Evolutionary conservation across 495 filamentous ascomycete genomes (phyloP), one percentile per base, ranked within the genome.

Genomic region (Tuber aestivum): DNA sequence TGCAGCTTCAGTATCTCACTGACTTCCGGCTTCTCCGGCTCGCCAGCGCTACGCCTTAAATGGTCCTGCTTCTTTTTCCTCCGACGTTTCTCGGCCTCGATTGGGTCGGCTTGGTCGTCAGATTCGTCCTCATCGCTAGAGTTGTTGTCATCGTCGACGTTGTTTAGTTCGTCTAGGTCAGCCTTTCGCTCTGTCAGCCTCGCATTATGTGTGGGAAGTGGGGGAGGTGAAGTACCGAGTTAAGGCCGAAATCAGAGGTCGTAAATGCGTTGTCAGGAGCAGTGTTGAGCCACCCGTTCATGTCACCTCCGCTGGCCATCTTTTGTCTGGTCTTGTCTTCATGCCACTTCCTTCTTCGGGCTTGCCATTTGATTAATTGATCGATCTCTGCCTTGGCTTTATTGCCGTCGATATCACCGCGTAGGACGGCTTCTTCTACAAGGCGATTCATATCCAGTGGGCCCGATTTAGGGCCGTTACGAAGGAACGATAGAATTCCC

Each of bases 271-370:
- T 72, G 84, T 85, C 32, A 88, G 90, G 12, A 86, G 86, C 27
- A 81, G 76, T 75, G 14, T 70, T 70, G 48, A 72, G 61, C 72
- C 81, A 80, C 12, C 71, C 41, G 18, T 56, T 71, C 8, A 85
- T 83, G 37, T 84, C 87, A 9, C 90, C 92, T 76, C 93, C 93
- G 23, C 92, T 92, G 7, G 95, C 95, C 95, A 99, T 98, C 87
- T 99, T 99, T 86, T 97, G 95, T 74, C 94, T 86, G 12, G 95
- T 99, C 86, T 99, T 99, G 83, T 96, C 93, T 74, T 96, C 89
- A 80, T 99, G 95, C 95, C 95, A 99, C 83, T 92, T 92, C 86
- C 98, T 97, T 69, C 96, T 87, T 74, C 92, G 92, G 83, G 93
- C 93, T 81, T 99, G 95, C 95, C 95, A 99, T 73, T 91, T 87